phyloP scores from a whole-genome alignment of 2,329 filamentous ascomycete genomes.

The Cercospora sesami region DNA sequence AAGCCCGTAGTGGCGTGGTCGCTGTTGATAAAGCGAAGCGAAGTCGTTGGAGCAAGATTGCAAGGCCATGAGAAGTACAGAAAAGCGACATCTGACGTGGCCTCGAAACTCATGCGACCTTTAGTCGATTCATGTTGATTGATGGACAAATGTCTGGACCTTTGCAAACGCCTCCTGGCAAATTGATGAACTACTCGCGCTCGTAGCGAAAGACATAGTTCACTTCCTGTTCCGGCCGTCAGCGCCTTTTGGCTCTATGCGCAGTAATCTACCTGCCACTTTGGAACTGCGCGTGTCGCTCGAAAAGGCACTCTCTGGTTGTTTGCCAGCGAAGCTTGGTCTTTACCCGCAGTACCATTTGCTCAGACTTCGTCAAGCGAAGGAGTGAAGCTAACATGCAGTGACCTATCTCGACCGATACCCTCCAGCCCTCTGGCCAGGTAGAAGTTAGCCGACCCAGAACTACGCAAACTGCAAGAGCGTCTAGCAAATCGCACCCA shows the following conservation, averaged over 20 bases:
- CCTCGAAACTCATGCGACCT: background rate
- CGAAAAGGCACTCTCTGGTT: background rate
- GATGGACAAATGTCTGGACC: conserved; percentile 3
- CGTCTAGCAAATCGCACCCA: background rate
- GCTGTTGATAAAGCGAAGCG: background rate
- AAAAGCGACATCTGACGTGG: background rate
- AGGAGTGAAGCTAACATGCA: background rate
- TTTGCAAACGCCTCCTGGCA: background rate
- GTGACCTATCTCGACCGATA: background rate
- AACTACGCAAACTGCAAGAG: background rate
- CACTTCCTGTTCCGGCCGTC: background rate
- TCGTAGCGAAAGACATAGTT: background rate
- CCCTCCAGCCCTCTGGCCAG: background rate
- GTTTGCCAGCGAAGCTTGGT: background rate
- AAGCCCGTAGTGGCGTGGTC: background rate
- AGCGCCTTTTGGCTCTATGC: background rate
- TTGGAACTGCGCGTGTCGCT: background rate
- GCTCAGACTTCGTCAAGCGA: background rate
- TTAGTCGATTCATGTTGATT: conserved; percentile 1
- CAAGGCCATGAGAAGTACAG: background rate
- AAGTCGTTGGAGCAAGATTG: background rate
- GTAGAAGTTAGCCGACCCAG: background rate
- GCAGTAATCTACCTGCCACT: background rate
- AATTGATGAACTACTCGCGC: no score
- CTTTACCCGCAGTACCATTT: background rate